A percentile compares a stretch with the other conserved stretches of the same genome.
Conservation (phyloP, 2,329 filamentous ascomycete species). For the Hyphodiscus sp. region DNA sequence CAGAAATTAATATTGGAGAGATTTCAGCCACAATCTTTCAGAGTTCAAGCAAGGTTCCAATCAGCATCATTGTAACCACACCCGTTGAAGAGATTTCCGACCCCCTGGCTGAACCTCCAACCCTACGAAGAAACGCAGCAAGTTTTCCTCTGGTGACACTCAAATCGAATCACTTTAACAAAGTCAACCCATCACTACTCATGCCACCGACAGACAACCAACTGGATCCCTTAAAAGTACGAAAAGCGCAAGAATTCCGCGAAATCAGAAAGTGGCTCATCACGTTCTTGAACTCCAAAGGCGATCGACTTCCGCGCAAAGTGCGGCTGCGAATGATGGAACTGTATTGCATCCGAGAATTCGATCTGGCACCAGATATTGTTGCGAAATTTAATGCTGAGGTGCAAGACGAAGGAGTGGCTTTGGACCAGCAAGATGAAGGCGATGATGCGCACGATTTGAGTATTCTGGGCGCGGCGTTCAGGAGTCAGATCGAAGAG, state of each 20-base stretch:
- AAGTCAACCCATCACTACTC: conserved; percentile 11
- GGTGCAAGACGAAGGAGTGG: conserved; percentile 12
- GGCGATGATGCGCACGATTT: conserved; percentile 8
- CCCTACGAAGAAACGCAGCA: not conserved
- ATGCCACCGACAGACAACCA: conserved; percentile 17
- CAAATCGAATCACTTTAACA: not conserved
- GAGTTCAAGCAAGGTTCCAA: conserved; percentile 6
- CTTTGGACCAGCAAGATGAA: conserved; percentile 2
- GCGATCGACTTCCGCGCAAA: conserved; percentile 16
- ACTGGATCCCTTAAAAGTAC: conserved; percentile 1
- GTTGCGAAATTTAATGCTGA: conserved; percentile 9
- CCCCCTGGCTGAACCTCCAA: not conserved
- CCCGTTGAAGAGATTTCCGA: conserved; percentile 3
- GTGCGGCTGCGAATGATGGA: conserved; percentile 20
- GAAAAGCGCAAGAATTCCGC: conserved; percentile 16
- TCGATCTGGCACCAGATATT: conserved; percentile 14
- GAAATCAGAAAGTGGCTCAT: conserved; percentile 22
- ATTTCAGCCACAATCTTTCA: conserved; percentile 5
- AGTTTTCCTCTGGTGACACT: not conserved
- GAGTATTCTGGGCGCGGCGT: conserved; percentile 8
- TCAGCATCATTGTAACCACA: conserved; percentile 23
- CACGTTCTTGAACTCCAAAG: conserved; percentile 20
- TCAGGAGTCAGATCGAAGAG: conserved; percentile 10
- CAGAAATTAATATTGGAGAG: not conserved
- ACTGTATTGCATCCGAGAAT: conserved; percentile 18